Base-by-base conservation (phyloP, 108 stramenopile genomes). In the Aurantiochytrium sp. region DNA sequence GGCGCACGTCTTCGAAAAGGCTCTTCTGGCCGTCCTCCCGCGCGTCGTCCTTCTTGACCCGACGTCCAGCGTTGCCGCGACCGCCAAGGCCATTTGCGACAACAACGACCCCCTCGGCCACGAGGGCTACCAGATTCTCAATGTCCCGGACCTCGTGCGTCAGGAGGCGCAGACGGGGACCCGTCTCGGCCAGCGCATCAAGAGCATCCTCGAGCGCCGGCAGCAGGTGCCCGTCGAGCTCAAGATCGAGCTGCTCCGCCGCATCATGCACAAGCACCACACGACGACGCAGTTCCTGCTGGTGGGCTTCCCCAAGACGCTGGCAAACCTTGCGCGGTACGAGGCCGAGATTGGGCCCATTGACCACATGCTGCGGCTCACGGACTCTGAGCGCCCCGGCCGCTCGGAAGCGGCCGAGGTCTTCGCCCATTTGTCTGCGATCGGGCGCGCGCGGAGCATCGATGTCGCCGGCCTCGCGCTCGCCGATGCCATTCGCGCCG, bases 21-120 rank as follows among this genome's bases (percentile, higher is more conserved):
- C 52, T 1, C 32, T 52, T 15, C 21, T 22, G 17, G 41, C 52
- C 22, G 21, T 22, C 32, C 53, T 85, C 30, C 86, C 95, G 21
- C 94, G 95, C 53, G 92, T 99, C 54, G 86, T 97, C 52, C 91
- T 98, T n/a, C 96, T 97, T 21, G 97, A 97, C n/a, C 97, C 96
- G 36, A 97, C 98, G 4, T 97, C 96, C 34, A 94, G 93, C 37
- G 98, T 97, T 4, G 97, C 97, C 85, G 96, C 96, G 34, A 69
- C 97, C 37, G 85, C 95, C 22, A 91, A 91, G 42, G 91, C 93
- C 37, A 2, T 65, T 65, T 65, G 59, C 59, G 12, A 27, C 34
- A 65, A 65, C 2, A 6, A 12, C 34, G 87, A 94, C 50, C 88
- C 96, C 27, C 92, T 89, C 31, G 90, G 93, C 55, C 95, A 97